Evolutionary conservation across 2,329 filamentous ascomycete genomes (phyloP).

Genomic region (Blumeria hordei): DNA sequence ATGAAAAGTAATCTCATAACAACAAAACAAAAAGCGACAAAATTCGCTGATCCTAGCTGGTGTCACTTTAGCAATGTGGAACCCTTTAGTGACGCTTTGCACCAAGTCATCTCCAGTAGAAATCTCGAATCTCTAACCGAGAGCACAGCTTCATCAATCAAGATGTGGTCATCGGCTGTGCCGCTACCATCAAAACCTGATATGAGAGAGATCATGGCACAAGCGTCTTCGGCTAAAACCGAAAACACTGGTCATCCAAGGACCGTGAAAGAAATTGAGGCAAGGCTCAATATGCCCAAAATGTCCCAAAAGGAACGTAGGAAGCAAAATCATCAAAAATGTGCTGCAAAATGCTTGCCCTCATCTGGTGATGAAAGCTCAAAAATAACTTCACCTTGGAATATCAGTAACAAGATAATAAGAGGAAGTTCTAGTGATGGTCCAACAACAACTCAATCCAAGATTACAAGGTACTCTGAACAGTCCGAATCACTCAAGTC

Average conservation of each 20-base stretch:
- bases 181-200: slow-evolving; percentile 13
- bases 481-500: too few species aligned
- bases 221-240: slow-evolving; percentile 28
- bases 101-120: too few species aligned
- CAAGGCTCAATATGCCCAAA: slow-evolving; percentile 25
- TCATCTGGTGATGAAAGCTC: slow-evolving; percentile 18
- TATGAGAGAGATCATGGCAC: slow-evolving; percentile 68
- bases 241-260: slow-evolving; percentile 13
- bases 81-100: too few species aligned
- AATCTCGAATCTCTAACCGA: not conserved
- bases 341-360: too few species aligned
- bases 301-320: slow-evolving; percentile 86
- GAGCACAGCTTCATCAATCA: slow-evolving; percentile 4
- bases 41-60: too few species aligned
- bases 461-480: too few species aligned
- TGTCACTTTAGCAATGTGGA: too few species aligned
- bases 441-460: too few species aligned
- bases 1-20: too few species aligned
- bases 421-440: too few species aligned
- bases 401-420: slow-evolving; percentile 19
- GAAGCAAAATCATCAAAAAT: slow-evolving; percentile 39
- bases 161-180: slow-evolving; percentile 14
- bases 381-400: slow-evolving; percentile 35
- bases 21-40: too few species aligned
- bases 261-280: slow-evolving; percentile 12